Base-by-base conservation (phyloP, 1,284 basidiomycete genomes). In the Apiotrichum siamense region DNA sequence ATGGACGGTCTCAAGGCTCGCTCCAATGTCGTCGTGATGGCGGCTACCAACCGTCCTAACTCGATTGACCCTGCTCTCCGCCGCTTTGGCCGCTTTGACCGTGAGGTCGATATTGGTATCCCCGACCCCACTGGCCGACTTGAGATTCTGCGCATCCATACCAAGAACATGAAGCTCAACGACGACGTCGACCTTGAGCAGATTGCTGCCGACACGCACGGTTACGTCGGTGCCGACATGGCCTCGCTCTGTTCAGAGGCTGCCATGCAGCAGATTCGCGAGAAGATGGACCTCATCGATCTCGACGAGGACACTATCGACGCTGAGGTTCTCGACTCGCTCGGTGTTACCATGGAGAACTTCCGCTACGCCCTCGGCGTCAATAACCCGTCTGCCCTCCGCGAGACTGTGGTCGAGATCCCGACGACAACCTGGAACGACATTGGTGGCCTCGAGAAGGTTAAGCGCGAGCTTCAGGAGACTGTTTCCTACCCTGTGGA, bases 401-500 rank as follows among this genome's bases (percentile, higher is more conserved):
- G 91, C 73, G 91, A 97, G 79, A 96, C 91, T 42, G 90, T 94
- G 44, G 91, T 96, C 72, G 91, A 96, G 77, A 89, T 96, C 55
- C 87, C 87, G n/a, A 88, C 85, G 42, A 84, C 93, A 70, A 97
- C 88, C 47, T 99, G 94, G 94, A 86, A 92, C 81, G 94, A 99
- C 67, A 86, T 99, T 70, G 94, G 94, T 83, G 94, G 96, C 77
- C 83, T 99, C 76, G 94, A 96, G 58, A 97, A 97, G 77, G 94
- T 98, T 86, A 98, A 98, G 80, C 85, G 85, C 76, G 94, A 99
- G 78, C 80, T 99, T 42, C 96, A 98, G 75, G 96, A 98, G 78
- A 98, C 96, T 11, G 94, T 99, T 1, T 93, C 97, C 69, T 98
- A 97, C 79, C 96, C 96, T 49, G 94, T 98, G 75, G 96, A 98